Base-by-base conservation (phyloP, 495 filamentous ascomycete species). In the Daldinia vernicosa region DNA sequence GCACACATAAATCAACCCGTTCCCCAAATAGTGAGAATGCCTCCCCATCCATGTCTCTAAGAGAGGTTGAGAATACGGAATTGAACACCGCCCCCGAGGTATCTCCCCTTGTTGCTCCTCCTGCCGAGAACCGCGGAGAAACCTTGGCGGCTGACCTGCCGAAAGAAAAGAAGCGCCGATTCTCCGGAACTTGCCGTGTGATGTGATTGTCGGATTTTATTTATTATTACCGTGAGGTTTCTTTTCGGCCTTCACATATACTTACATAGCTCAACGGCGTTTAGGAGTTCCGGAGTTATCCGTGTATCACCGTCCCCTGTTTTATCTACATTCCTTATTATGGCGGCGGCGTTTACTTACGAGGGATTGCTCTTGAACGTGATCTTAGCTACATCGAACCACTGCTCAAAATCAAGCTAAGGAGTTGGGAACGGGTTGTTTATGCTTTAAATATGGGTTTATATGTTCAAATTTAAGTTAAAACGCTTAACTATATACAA, bases 401-500 rank as follows among this genome's bases (percentile, higher is more conserved):
- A 22, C 6, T 22, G 6, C 19, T 47, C 6, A 17, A 19, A 22
- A 22, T 11, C 43, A 47, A 53, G 51, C 12, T 35, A 14, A 12
- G 33, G 33, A 35, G 33, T 35, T 35, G 0, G 33, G 33, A 35
- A 14, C n/a, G 33, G 12, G 3, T 35, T 35, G 3, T 35, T 14
- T 35, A 35, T 35, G 33, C 3, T 35, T 35, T 35, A 14, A 35
- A 4, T 14, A 35, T 5, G 12, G 15, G 51, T 17, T 53, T 28
- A 28, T 53, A 15, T 53, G 1, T 14, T 53, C 50, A 32, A 15
- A 30, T 53, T 27, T n/a, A 12, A 4, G 14, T 28, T 7, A 17
- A 27, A 30, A 30, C n/a, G 12, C 28, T 43, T 69, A n/a, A n/a
- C n/a, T n/a, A 69, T 69, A 28, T 69, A 69, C 66, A 57, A 54